Conservation (phyloP, 495 filamentous ascomycete genomes). For the Sporormia fimetaria region DNA sequence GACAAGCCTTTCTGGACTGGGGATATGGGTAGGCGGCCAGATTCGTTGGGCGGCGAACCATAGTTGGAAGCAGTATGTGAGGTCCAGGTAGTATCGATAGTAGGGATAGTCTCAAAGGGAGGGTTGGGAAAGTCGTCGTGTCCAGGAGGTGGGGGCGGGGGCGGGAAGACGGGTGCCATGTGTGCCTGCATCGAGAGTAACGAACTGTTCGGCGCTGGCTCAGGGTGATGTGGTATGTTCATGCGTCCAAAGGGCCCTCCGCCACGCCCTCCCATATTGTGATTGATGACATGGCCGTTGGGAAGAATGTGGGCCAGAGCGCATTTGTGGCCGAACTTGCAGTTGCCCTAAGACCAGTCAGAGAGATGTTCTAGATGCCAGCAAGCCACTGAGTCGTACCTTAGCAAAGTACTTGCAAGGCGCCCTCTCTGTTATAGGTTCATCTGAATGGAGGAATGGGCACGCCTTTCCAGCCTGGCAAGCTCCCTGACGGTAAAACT, state of each 20-base stretch:
- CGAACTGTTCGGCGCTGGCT: slow-evolving; percentile 73
- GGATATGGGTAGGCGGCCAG: slow-evolving; percentile 57
- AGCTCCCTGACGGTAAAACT: slow-evolving; percentile 92
- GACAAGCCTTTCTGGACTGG: slow-evolving; percentile 58
- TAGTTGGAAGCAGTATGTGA: slow-evolving; percentile 69
- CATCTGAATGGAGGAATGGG: slow-evolving; percentile 86
- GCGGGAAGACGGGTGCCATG: slow-evolving; percentile 11
- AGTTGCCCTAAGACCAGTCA: slow-evolving; percentile 61
- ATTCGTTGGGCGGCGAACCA: slow-evolving; percentile 76
- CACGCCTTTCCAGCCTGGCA: slow-evolving; percentile 94
- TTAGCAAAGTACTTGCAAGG: slow-evolving; percentile 98
- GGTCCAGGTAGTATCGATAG: slow-evolving; percentile 68
- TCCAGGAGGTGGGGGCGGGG: slow-evolving; percentile 7
- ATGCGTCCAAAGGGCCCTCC: slow-evolving; percentile 55
- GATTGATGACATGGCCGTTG: slow-evolving; percentile 82
- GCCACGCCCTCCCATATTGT: slow-evolving; percentile 36
- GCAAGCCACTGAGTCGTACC: slow-evolving; percentile 42
- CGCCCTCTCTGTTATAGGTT: slow-evolving; percentile 64
- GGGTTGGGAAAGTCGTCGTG: slow-evolving; percentile 26
- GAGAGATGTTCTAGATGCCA: slow-evolving; percentile 1
- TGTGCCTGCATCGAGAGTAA: slow-evolving; percentile 46
- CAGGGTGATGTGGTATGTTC: slow-evolving; percentile 55
- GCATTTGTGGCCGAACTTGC: slow-evolving; percentile 97
- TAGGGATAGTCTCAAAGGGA: slow-evolving; percentile 49
- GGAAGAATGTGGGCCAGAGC: slow-evolving; percentile 91